Evolutionary conservation across 179 eudicot species (phyloP).

Genomic region (Nepenthes alata): DNA sequence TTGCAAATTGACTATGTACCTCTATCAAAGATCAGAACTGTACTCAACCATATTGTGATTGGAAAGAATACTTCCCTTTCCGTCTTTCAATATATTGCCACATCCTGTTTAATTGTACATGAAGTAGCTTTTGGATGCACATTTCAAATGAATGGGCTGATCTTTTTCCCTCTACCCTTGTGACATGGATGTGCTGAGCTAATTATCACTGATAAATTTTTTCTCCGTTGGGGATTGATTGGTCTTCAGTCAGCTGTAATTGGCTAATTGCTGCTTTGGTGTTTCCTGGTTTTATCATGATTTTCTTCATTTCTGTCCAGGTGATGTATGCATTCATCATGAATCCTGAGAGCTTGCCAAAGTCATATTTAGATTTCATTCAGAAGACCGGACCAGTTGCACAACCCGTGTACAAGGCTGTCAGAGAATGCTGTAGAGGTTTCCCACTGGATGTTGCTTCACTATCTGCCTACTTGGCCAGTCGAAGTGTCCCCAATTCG

Average conservation of each 20-base stretch:
- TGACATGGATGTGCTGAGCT: too few relatives aligned
- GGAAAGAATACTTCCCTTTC: too few relatives aligned
- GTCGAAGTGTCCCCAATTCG: constrained; percentile 28
- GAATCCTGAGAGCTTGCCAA: constrained; percentile 98
- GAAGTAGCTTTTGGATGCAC: neutral
- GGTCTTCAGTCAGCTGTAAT: too few relatives aligned
- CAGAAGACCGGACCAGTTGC: constrained; percentile 99
- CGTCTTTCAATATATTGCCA: too few relatives aligned
- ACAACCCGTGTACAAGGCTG: constrained; percentile 83
- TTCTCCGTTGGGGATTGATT: too few relatives aligned
- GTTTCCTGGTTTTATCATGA: too few relatives aligned
- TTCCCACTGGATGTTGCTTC: constrained; percentile 63
- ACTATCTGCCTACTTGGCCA: constrained; percentile 58
- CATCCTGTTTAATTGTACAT: too few relatives aligned
- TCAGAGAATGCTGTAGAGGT: constrained; percentile 87
- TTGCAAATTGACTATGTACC: too few relatives aligned
- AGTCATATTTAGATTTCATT: constrained; percentile 87
- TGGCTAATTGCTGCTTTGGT: too few relatives aligned
- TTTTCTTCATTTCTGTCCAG: constrained; percentile 21
- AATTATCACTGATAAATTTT: neutral
- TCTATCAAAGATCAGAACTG: too few relatives aligned
- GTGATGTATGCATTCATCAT: constrained; percentile 94
- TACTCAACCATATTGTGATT: too few relatives aligned
- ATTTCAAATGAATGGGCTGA: neutral
- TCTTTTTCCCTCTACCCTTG: neutral